These are phyloP conservation scores for Ilex asprella DNA, from an alignment of 257 asterid species.

Conservation along the genomic window DNA sequence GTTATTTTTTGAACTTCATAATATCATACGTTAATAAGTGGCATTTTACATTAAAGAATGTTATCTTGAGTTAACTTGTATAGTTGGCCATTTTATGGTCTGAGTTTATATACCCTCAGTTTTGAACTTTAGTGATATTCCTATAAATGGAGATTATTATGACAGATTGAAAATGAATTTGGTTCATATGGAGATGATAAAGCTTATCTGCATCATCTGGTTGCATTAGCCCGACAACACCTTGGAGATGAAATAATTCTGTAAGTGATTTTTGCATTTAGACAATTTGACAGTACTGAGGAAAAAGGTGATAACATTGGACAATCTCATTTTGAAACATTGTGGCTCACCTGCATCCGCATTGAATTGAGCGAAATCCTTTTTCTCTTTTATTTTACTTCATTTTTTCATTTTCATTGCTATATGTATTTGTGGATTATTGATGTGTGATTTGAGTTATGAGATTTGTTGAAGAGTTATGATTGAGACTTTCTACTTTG, in stretches of 20 bases:
- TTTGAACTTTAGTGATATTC: neutral
- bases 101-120: slow-evolving; percentile 2
- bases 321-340: slow-evolving; percentile 2
- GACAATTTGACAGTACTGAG: no score
- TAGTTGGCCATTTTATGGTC: neutral
- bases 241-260: slow-evolving; percentile 33
- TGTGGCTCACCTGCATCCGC: neutral
- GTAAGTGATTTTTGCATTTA: slow-evolving; percentile 36
- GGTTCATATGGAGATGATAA: no score
- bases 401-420: no score
- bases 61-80: no score
- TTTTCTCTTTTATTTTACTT: no score
- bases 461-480: neutral
- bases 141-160: no score
- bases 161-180: no score
- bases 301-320: neutral
- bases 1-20: neutral
- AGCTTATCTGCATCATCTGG: no score
- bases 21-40: neutral
- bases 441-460: neutral
- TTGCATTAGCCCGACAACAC: no score
- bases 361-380: neutral
- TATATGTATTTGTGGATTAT: neutral
- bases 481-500: neutral
- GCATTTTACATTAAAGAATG: neutral